Conservation (phyloP, 176 grass and related monocot genomes). For the Secale cereale region DNA sequence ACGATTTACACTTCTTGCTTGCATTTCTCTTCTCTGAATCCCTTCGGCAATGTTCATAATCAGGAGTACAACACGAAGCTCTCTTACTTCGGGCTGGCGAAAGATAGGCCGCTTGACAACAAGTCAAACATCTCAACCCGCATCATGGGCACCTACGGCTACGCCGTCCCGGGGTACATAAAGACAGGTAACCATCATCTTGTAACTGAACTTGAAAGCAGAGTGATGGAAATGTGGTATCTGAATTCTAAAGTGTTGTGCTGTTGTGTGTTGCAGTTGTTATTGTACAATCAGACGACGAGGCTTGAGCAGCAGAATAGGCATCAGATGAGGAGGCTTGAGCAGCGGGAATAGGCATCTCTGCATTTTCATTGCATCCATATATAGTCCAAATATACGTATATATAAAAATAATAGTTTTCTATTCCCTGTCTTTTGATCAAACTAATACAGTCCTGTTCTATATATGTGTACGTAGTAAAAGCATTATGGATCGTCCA, state of each 20-base stretch:
- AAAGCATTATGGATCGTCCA: no score
- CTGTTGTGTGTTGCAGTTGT: slow-evolving; percentile 14
- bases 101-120: slow-evolving; percentile 70
- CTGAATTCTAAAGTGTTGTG: background rate
- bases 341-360: no score
- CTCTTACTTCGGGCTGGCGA: slow-evolving; percentile 87
- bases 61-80: slow-evolving; percentile 79
- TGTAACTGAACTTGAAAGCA: background rate
- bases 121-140: slow-evolving; percentile 75
- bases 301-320: no score
- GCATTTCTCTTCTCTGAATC: background rate
- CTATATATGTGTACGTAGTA: no score
- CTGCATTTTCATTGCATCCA: no score
- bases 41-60: background rate
- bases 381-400: no score
- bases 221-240: background rate
- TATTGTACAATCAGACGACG: no score
- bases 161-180: slow-evolving; percentile 63
- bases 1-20: background rate
- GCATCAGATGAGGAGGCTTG: no score
- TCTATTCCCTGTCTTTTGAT: no score
- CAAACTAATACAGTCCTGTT: no score
- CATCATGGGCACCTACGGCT: slow-evolving; percentile 77
- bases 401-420: no score
- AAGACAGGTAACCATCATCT: slow-evolving; percentile 44